phyloP scores from a whole-genome alignment of 805 yeast species.

The Wickerhamiella allomyrinae region DNA sequence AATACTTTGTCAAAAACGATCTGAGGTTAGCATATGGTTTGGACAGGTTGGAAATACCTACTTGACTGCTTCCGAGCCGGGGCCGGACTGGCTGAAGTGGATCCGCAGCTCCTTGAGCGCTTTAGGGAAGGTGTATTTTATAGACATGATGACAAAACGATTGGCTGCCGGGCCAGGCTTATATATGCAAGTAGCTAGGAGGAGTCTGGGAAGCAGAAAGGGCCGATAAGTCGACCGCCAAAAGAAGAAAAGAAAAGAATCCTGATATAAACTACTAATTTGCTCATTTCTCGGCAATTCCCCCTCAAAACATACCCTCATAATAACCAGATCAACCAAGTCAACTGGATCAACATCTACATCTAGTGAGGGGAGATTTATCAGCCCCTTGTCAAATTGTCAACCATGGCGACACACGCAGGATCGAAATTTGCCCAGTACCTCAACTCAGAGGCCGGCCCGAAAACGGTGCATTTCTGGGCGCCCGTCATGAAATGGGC shows the following conservation, averaged over 20 bases:
- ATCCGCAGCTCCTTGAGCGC: constrained; percentile 68
- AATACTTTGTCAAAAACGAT: constrained; percentile 45
- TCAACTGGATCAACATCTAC: too few species aligned
- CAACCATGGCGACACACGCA: constrained; percentile 11
- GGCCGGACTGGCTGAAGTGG: constrained; percentile 69
- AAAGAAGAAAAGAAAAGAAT: too few species aligned
- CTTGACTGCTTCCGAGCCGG: constrained; percentile 51
- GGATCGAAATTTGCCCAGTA: constrained; percentile 41
- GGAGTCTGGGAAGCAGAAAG: too few species aligned
- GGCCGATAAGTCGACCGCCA: too few species aligned
- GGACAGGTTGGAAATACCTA: constrained; percentile 16
- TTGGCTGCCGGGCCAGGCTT: too few species aligned
- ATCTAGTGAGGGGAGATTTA: too few species aligned
- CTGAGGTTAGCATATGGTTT: constrained; percentile 21
- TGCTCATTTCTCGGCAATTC: too few species aligned
- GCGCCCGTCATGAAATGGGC: constrained; percentile 55
- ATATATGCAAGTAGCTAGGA: too few species aligned
- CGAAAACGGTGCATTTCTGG: constrained; percentile 97
- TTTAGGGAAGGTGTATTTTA: constrained; percentile 23
- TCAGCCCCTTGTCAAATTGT: neutral
- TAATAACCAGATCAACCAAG: too few species aligned
- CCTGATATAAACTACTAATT: too few species aligned
- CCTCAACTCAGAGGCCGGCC: constrained; percentile 82
- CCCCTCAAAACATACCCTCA: too few species aligned
- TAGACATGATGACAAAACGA: constrained; percentile 2